Conservation (phyloP, 83 land plant species). For the Isoetes engelmannii region DNA sequence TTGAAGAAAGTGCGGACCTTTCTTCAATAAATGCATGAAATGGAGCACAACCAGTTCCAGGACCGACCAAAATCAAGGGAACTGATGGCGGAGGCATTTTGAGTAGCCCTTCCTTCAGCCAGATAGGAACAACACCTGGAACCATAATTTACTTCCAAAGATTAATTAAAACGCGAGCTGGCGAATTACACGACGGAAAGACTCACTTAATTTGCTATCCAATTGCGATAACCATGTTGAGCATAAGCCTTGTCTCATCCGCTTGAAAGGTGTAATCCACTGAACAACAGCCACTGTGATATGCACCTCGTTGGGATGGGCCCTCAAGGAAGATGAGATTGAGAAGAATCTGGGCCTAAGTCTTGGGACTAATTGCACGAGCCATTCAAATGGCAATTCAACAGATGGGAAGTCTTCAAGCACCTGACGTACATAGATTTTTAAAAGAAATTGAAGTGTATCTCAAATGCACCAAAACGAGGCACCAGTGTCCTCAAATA, state of each 20-base stretch:
- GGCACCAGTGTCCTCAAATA: background rate
- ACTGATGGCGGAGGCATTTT: conserved; percentile 65
- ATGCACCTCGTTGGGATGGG: conserved; percentile 82
- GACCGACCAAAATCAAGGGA: conserved; percentile 86
- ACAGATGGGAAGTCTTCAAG: conserved; percentile 81
- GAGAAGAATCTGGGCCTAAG: conserved; percentile 74
- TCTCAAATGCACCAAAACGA: background rate
- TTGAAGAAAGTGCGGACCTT: conserved; percentile 39
- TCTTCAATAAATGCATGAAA: conserved; percentile 82
- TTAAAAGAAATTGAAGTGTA: background rate
- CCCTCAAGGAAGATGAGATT: conserved; percentile 69
- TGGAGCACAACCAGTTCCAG: conserved; percentile 98
- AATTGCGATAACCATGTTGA: conserved; percentile 82
- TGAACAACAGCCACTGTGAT: conserved; percentile 75
- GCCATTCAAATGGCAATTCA: conserved; percentile 87
- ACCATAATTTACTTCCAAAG: background rate
- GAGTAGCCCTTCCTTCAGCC: conserved; percentile 59
- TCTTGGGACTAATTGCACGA: conserved; percentile 85
- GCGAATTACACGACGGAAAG: background rate
- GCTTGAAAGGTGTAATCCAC: conserved; percentile 79
- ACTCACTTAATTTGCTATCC: conserved; percentile 54
- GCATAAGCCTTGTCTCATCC: conserved; percentile 77
- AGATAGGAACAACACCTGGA: conserved; percentile 50
- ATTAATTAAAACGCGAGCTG: background rate
- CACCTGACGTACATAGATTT: conserved; percentile 39